A percentile compares a stretch with the other conserved stretches of the same genome.
phyloP scores from a whole-genome alignment of 192 early-diverging fungal genomes.

The Coemansia sp. region DNA sequence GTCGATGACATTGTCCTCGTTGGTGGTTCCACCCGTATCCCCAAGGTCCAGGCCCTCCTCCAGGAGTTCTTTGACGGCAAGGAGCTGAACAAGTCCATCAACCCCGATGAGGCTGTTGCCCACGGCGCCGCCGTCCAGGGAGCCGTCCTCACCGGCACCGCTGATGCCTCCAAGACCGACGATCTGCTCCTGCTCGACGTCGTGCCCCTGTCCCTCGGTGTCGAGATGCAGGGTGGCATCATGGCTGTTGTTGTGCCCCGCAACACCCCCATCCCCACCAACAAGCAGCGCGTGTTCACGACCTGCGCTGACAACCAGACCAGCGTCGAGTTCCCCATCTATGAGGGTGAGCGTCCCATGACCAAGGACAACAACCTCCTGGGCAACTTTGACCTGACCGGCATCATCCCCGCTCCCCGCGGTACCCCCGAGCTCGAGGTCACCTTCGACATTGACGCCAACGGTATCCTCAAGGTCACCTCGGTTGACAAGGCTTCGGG shows the following conservation, averaged over 20 bases:
- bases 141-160: constrained; percentile 69
- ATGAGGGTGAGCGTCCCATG: constrained; percentile 84
- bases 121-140: constrained; percentile 92
- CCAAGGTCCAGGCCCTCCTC: constrained; percentile 82
- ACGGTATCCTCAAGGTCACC: constrained; percentile 88
- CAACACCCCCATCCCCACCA: constrained; percentile 81
- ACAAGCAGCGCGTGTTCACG: constrained; percentile 78
- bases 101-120: constrained; percentile 95
- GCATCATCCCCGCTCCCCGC: constrained; percentile 77
- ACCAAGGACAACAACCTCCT: constrained; percentile 91
- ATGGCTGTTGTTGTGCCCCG: constrained; percentile 81
- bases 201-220: constrained; percentile 79
- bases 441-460: constrained; percentile 82
- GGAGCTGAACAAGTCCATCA: constrained; percentile 82
- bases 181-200: constrained; percentile 82
- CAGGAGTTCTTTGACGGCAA: constrained; percentile 78
- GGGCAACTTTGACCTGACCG: constrained; percentile 78
- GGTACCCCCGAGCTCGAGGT: constrained; percentile 74
- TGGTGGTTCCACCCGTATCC: constrained; percentile 92
- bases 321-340: constrained; percentile 80
- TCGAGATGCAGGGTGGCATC: constrained; percentile 83
- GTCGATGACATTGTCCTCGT: constrained; percentile 81
- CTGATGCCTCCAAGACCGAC: constrained; percentile 61
- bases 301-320: constrained; percentile 81
- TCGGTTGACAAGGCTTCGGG: constrained; percentile 91